Evolutionary conservation across 2,329 filamentous ascomycete species (phyloP), one percentile per base, ranked within the genome.

Genomic region (Torrubiella hemipterigena): DNA sequence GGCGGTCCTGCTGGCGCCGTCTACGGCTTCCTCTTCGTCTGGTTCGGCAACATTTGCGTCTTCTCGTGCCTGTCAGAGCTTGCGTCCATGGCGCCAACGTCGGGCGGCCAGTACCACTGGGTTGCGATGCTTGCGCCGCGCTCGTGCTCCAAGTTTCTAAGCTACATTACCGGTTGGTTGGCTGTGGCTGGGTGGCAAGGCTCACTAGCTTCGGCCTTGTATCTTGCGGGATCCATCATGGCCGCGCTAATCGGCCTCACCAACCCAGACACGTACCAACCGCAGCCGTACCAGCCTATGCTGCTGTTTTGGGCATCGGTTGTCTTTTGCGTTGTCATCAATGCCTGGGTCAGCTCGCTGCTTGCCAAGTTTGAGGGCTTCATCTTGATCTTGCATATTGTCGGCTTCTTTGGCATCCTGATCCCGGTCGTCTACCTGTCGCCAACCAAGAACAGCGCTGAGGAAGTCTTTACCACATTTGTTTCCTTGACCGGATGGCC

Each of bases 51-150:
- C 32, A 40, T 56, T 23, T 49, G 52, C 10, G 49, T 59, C 11
- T 58, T 55, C 3, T 48, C 50, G 9, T 49, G 31, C 5, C 31
- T 37, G 9, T 37, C 31, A 4, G 56, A 58, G 40, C 51, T 58
- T 40, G 52, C 52, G 1, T 58, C 52, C 2, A 58, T 59, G 50
- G 52, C 63, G 45, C 31, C 66, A 50, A 35, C 69, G 49, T 20
- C 63, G 2, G 68, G 67, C 24, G 68, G 69, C 11, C 65, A 73
- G 47, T 73, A 72, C 41, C 65, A 70, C 44, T 71, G 66, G 65
- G 63, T 70, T 1, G 65, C 59, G 2, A 58, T 65, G 32, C 61
- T 69, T 26, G 59, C 35, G 3, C 59, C 65, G 1, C 46, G 44
- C 7, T 46, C 47, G 25, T 53, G 54, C 19, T 62, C 69, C 40